Evolutionary conservation across 2,329 filamentous ascomycete genomes (phyloP).

Genomic region (Pleurostoma richardsiae): DNA sequence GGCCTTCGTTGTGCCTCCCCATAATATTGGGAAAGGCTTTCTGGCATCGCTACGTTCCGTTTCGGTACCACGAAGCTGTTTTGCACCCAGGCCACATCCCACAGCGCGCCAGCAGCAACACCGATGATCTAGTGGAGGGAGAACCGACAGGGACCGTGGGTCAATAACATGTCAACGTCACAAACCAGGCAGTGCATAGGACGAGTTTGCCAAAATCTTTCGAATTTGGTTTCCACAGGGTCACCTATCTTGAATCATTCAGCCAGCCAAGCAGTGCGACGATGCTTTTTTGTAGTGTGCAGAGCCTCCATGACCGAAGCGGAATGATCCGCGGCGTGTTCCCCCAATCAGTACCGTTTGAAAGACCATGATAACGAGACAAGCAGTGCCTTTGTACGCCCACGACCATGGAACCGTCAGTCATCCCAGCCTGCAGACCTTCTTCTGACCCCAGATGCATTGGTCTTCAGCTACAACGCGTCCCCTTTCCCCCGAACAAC

Average conservation of each 20-base stretch:
- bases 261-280: constrained; percentile 7
- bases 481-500: constrained; percentile 10
- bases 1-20: too few relatives aligned
- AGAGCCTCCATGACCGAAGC: constrained; percentile 7
- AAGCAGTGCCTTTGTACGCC: constrained; percentile 25
- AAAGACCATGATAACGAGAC: constrained; percentile 24
- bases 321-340: constrained; percentile 10
- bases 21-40: too few relatives aligned
- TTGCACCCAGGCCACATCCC: too few relatives aligned
- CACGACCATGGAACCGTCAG: constrained; percentile 22
- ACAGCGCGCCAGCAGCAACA: too few relatives aligned
- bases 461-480: constrained; percentile 11
- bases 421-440: constrained; percentile 5
- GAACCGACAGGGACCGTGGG: too few relatives aligned
- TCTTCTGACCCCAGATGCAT: constrained; percentile 6
- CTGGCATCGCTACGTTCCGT: too few relatives aligned
- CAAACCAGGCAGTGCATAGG: too few relatives aligned
- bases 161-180: too few relatives aligned
- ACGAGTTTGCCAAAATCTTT: neutral
- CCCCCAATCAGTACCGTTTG: constrained; percentile 19
- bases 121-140: too few relatives aligned
- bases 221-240: constrained; percentile 9
- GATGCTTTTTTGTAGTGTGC: constrained; percentile 3
- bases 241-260: constrained; percentile 5
- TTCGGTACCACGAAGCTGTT: too few relatives aligned